Evolutionary conservation across 1,284 basidiomycete species (phyloP), one percentile per base, ranked within the genome.

Genomic region (Golubevia sp.): DNA sequence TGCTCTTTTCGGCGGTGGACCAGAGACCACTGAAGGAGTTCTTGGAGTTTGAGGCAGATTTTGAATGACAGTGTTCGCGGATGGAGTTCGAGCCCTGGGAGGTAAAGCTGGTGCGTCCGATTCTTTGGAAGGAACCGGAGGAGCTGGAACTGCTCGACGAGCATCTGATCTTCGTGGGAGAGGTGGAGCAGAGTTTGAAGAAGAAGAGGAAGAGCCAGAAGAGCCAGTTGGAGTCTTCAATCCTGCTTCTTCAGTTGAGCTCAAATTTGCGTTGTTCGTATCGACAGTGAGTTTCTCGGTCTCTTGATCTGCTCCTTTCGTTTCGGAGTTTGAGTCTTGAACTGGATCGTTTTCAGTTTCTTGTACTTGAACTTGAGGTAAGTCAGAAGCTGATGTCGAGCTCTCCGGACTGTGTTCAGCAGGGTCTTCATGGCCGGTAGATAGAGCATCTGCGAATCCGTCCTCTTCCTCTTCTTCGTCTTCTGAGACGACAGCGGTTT

Each of bases 271-370:
- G n/a, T 60, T 53, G 20, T 21, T 58, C n/a, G 66, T 64, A 55
- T 71, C 64, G 55, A 67, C 63, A 56, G 69, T 68, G 52, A 66
- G 64, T 49, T 69, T 67, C 6, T 71, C 60, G 2, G 67, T 62
- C 4, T 25, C 68, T 55, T 63, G 61, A 44, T 59, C 59, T 49
- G 63, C 61, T 6, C 26, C 59, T 18, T 59, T 66, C 4, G 58
- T 24, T 11, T 55, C 44, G 13, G 53, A 38, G 4, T 58, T 49
- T 0, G 49, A 8, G 34, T 38, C 21, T 18, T 58, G 52, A 23
- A 57, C 56, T 26, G 55, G 56, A n/a, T 57, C 54, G 6, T 62
- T 48, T 13, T 53, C 54, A 18, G 38, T 44, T 18, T 18, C n/a
- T 55, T 38, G 30, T n/a, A 2, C 26, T 48, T 59, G 2, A 27